Base-by-base conservation (phyloP, 2,329 filamentous ascomycete species). In the Aspergillus texensis region DNA sequence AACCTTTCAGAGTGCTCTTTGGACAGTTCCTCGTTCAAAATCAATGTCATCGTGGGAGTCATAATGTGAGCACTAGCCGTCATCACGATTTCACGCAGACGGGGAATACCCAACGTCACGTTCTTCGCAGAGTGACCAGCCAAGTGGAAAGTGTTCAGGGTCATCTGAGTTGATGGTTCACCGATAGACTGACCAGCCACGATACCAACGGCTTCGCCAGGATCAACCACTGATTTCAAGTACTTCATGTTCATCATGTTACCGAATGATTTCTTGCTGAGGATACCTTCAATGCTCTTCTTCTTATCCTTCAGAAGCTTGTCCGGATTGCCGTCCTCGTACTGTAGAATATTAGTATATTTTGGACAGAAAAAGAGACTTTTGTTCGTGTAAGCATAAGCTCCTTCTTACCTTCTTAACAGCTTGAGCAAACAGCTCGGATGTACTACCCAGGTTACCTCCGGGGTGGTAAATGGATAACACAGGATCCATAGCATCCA, bases 91-190 rank as follows among this genome's bases (percentile, higher is more conserved):
- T 99, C 95, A 81, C 95, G 87, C 24, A 99, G 86, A 81, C 95
- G 93, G 63, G 95, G 95, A 75, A 99, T 98, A 92, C 95, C 95
- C 24, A 97, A 87, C 0, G 95, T 99, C 75, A 99, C 96, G 86
- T 99, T 99, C 85, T 97, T 98, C 34, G 95, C 91, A 24, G 95
- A 94, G 83, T 98, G 94, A 74, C 95, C 95, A 78, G 95, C 95
- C 87, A 99, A 92, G 86, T 99, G 95, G 87, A 99, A 99, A 32
- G 96, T 99, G 81, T 99, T 99, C 61, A 99, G 83, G 9, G 96
- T 99, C 96, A 99, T 99, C 78, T 99, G 95, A 12, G 95, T 99
- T 2, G 94, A 97, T 10, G 96, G 95, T 76, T 99, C 96, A 75
- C 95, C 95, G 48, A 99, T 89, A 36, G 94, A 98, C 79, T 99